phyloP scores from a whole-genome alignment of 2,329 filamentous ascomycete genomes.

The Fusarium sp. region DNA sequence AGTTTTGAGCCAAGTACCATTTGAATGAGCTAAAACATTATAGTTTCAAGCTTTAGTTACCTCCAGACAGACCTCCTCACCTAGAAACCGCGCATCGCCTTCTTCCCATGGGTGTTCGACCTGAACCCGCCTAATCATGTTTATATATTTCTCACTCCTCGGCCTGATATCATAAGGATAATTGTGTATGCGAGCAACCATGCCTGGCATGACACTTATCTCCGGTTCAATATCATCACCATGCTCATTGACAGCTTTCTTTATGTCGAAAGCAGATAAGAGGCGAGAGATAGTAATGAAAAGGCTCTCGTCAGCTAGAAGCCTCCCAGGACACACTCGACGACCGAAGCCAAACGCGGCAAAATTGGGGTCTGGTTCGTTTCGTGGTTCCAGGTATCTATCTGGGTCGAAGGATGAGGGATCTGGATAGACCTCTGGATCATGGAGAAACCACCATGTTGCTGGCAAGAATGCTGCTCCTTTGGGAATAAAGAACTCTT shows the following conservation, averaged over 20 bases:
- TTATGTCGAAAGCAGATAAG: background rate
- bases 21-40: too few relatives aligned
- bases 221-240: background rate
- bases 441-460: slow-evolving; percentile 60
- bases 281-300: background rate
- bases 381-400: slow-evolving; percentile 5
- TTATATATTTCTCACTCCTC: background rate
- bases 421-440: slow-evolving; percentile 72
- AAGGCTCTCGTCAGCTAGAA: background rate
- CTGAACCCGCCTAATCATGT: background rate
- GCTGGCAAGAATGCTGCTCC: slow-evolving; percentile 31
- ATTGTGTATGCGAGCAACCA: background rate
- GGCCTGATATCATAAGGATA: slow-evolving; percentile 1
- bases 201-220: background rate
- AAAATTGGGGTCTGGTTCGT: slow-evolving; percentile 1
- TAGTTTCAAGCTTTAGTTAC: background rate
- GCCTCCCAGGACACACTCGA: background rate
- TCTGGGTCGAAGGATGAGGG: slow-evolving; percentile 49
- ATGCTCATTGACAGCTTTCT: background rate
- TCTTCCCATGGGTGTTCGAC: slow-evolving; percentile 1
- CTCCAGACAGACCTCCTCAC: background rate
- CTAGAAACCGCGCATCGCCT: background rate
- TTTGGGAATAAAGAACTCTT: slow-evolving; percentile 40
- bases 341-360: slow-evolving; percentile 13
- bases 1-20: too few relatives aligned